Evolutionary conservation across 1,139 yeast genomes (phyloP).

Genomic region (Kodamaea anthophila): DNA sequence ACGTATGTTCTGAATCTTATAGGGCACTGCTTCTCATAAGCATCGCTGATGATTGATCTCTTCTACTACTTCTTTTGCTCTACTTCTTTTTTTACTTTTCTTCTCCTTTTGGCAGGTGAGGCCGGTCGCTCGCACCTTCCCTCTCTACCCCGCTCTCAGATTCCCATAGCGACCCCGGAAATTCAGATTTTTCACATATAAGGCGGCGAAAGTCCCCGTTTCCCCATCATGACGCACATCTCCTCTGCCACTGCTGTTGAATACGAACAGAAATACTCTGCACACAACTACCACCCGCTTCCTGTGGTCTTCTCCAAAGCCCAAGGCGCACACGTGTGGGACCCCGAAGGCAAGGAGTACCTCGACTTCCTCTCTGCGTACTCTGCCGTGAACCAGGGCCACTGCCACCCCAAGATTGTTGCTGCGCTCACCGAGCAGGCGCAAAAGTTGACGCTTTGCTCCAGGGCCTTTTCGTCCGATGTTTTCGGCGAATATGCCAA

Average conservation of each 20-base stretch:
- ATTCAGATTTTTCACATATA: slow-evolving; percentile 5
- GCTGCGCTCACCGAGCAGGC: slow-evolving; percentile 87
- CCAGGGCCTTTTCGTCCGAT: slow-evolving; percentile 91
- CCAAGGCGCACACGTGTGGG: slow-evolving; percentile 93
- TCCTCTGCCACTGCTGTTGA: slow-evolving; percentile 62
- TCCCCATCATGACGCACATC: slow-evolving; percentile 19
- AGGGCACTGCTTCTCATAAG: too few species aligned
- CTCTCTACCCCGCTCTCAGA: slow-evolving; percentile 7
- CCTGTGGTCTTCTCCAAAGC: slow-evolving; percentile 92
- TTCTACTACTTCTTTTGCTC: background rate
- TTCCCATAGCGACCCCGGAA: slow-evolving; percentile 8
- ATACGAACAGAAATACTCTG: slow-evolving; percentile 78
- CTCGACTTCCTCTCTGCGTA: slow-evolving; percentile 88
- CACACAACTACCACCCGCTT: slow-evolving; percentile 94
- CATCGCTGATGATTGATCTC: background rate
- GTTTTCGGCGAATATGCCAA: slow-evolving; percentile 84
- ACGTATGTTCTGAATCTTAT: too few species aligned
- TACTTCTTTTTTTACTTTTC: background rate
- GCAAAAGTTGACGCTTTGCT: slow-evolving; percentile 71
- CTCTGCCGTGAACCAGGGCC: slow-evolving; percentile 98
- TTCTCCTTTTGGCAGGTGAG: slow-evolving; percentile 1
- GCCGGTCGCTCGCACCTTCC: slow-evolving; percentile 3
- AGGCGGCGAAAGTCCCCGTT: background rate
- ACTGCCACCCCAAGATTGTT: slow-evolving; percentile 91
- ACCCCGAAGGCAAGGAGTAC: slow-evolving; percentile 89